Percentiles rank a stretch among this genome's conserved stretches.
Conservation (phyloP, 2,329 filamentous ascomycete genomes). For the Aspergillus sp. region DNA sequence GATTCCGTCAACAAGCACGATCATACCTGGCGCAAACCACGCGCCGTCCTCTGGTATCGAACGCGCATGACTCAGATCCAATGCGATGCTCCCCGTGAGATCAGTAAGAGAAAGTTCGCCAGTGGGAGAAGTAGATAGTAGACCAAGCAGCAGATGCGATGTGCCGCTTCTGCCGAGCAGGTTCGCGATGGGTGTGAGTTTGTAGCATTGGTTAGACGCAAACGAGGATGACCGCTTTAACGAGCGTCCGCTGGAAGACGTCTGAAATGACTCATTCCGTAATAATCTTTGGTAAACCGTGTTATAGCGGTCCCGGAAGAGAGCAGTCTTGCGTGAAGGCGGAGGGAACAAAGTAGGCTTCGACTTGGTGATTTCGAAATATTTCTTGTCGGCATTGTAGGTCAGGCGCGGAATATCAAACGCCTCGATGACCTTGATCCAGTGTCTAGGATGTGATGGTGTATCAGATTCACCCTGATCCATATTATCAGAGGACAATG, state of each 20-base stretch:
- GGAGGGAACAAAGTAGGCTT: constrained; percentile 72
- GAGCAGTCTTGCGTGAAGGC: constrained; percentile 75
- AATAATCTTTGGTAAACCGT: constrained; percentile 89
- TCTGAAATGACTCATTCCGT: constrained; percentile 90
- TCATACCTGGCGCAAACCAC: constrained; percentile 95
- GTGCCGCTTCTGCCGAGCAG: constrained; percentile 75
- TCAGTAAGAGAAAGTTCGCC: constrained; percentile 82
- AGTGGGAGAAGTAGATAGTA: constrained; percentile 76
- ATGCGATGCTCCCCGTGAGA: constrained; percentile 78
- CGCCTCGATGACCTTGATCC: constrained; percentile 79
- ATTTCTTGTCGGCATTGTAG: constrained; percentile 66
- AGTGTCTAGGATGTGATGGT: constrained; percentile 70
- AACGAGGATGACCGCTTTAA: constrained; percentile 58
- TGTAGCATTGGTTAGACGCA: constrained; percentile 67
- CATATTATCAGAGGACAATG: constrained; percentile 48
- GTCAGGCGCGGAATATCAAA: constrained; percentile 71
- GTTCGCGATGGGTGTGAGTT: constrained; percentile 81
- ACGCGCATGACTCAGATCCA: constrained; percentile 78
- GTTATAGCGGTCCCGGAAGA: constrained; percentile 89
- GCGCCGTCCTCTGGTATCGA: constrained; percentile 81
- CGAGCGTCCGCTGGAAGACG: constrained; percentile 59
- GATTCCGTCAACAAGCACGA: constrained; percentile 90
- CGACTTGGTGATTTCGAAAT: constrained; percentile 73
- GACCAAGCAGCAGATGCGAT: constrained; percentile 81
- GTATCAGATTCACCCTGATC: constrained; percentile 60